Evolutionary conservation across 352 stramenopile genomes (phyloP), one percentile per base, ranked within the genome.

Genomic region (Pythium oligandrum): DNA sequence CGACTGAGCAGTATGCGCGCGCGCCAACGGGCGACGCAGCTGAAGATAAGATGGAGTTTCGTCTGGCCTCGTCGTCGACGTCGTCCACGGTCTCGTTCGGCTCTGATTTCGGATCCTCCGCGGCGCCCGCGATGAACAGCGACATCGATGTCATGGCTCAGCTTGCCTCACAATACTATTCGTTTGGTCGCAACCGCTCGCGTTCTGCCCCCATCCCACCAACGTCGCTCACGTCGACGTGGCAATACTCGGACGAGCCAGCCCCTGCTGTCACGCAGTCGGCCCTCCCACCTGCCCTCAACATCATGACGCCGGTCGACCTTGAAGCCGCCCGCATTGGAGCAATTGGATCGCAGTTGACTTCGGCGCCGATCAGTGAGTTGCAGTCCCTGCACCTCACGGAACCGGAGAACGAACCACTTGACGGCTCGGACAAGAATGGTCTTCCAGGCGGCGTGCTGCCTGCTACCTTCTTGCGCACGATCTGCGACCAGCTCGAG

Each of bases 401-500:
- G 46, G 77, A 79, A 44, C 68, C 56, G 0, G 81, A 89, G 50
- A 71, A 72, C 39, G 69, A 76, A 57, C 65, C 70, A 17, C 60
- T 38, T 10, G 64, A 81, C 53, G 53, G 44, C 17, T 46, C 45
- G 5, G 70, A 78, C 50, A 71, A 71, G 44, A 50, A 31, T 10
- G 62, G 5, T 32, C 35, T 32, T 3, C 30, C 56, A 31, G 68
- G 62, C 17, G 81, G 66, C 0, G 68, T 78, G 32, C 56, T 91
- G 46, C 83, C 83, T 1, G 83, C 83, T 4, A 94, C 83, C 8
- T 94, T 94, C 56, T 59, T 94, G 43, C 70, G 78, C 38, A 92
- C 83, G 56, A 90, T 94, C 60, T 94, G 83, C 54, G 83, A 94
- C 57, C 83, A 94, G 57, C 64, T 94, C 51, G 83, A 94, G 63